Base-by-base conservation (phyloP, 2,329 filamentous ascomycete genomes). In the Rhinocladiella mackenziei region DNA sequence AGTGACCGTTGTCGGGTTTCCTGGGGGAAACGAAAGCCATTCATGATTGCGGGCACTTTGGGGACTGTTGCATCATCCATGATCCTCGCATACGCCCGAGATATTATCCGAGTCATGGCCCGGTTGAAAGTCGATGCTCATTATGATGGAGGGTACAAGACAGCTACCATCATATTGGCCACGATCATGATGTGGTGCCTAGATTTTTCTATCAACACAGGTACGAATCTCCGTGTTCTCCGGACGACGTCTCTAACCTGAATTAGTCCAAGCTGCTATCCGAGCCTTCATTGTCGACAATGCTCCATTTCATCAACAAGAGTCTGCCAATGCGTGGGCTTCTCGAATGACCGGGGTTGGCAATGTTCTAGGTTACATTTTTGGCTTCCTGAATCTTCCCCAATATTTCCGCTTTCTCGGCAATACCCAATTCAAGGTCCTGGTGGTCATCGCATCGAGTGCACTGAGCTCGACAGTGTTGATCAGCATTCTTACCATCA, bases 171-270 rank as follows among this genome's bases (percentile, higher is more conserved):
- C 54, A 70, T 87, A 22, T 75, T 87, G 45, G 91, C 91, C 5
- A 88, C 95, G 4, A 62, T 89, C 20, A 84, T 89, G 69, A 85
- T 97, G 58, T 97, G 94, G 65, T 74, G 92, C 37, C 76, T 97
- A 38, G 91, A 97, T 64, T 92, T 97, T 64, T 81, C 89, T 58
- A 92, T 97, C 70, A 97, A 97, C 66, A 92, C 89, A 44, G 83
- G 82, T 85, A 68, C 57, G 73, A 65, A 15, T n/a, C 15, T 3
- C 48, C 6, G 2, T 10, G 17, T 8, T 6, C 48, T 20, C 56
- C 31, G 36, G 10, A 14, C 48, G 43, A 48, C 48, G 39, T 7
- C 13, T 34, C 34, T 50, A 35, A 51, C 40, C 13, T 37, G 10
- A 10, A 4, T 46, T 53, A 77, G 87, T 97, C 23, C 91, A 97